phyloP scores from a whole-genome alignment of 192 early-diverging fungal species.

The Entomortierella chlamydospora region DNA sequence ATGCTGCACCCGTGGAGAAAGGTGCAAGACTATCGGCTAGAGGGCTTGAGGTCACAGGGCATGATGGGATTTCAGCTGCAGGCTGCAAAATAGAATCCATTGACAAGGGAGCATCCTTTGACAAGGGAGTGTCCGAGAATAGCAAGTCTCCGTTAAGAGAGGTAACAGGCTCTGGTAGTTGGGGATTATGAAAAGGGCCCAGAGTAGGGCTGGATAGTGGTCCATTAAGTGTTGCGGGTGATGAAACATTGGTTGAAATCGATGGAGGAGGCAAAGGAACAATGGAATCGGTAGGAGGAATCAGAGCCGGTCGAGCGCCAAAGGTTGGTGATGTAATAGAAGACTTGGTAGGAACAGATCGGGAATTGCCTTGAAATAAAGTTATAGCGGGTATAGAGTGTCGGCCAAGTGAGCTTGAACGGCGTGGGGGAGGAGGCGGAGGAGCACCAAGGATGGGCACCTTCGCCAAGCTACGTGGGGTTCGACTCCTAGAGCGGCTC shows the following conservation, averaged over 20 bases:
- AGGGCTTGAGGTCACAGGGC: background rate
- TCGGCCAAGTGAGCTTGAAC: conserved; percentile 45
- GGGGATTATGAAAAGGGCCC: conserved; percentile 42
- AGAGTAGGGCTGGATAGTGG: conserved; percentile 35
- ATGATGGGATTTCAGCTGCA: conserved; percentile 12
- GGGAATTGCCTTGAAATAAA: conserved; percentile 13
- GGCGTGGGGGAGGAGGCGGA: conserved; percentile 32
- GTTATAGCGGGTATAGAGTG: conserved; percentile 29
- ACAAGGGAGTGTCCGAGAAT: too few relatives aligned
- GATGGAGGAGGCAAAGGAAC: background rate
- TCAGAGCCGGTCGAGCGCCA: background rate
- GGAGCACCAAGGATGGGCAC: conserved; percentile 13
- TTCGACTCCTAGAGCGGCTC: conserved; percentile 40
- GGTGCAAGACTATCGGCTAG: background rate
- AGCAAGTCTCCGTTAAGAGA: background rate
- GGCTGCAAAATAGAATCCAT: conserved; percentile 7
- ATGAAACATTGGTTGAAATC: background rate
- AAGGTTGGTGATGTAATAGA: conserved; percentile 3
- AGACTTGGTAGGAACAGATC: conserved; percentile 18
- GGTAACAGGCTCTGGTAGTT: background rate
- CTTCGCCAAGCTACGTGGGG: conserved; percentile 19
- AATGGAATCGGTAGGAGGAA: too few relatives aligned
- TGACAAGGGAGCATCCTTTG: background rate
- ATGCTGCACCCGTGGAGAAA: background rate
- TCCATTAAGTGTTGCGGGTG: background rate